A percentile compares a stretch with the other conserved stretches of the same genome.
These are phyloP conservation scores for Macrolepiota fuliginosa DNA, from an alignment of 768 basidiomycete species.

Conservation along the genomic window DNA sequence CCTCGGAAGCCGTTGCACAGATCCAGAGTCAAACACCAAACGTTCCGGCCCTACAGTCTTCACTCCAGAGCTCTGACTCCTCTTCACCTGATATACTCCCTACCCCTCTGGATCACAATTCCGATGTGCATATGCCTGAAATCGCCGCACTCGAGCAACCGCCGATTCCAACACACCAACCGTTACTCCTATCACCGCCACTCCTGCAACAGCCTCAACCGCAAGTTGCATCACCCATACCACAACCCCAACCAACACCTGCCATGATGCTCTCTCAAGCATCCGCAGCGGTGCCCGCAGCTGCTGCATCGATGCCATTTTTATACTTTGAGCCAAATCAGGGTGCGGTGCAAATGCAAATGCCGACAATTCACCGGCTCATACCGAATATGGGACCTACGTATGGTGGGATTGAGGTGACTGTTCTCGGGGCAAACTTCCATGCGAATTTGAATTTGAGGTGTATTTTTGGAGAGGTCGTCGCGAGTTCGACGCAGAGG, in stretches of 20 bases:
- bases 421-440: constrained; percentile 90
- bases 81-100: constrained; percentile 45
- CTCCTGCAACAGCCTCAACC: constrained; percentile 25
- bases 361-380: constrained; percentile 79
- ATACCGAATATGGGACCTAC: constrained; percentile 86
- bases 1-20: constrained; percentile 23
- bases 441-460: constrained; percentile 66
- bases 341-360: constrained; percentile 42
- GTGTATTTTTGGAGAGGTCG: constrained; percentile 82
- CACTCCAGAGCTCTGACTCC: constrained; percentile 41
- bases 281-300: constrained; percentile 19
- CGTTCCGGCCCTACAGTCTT: constrained; percentile 33
- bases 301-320: constrained; percentile 37
- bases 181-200: constrained; percentile 15
- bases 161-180: constrained; percentile 10
- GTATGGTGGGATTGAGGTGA: constrained; percentile 92
- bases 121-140: constrained; percentile 38
- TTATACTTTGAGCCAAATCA: constrained; percentile 60
- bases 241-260: constrained; percentile 19
- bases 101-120: constrained; percentile 41
- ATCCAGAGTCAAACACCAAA: constrained; percentile 15
- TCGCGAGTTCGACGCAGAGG: constrained; percentile 80
- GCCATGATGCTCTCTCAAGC: constrained; percentile 25
- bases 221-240: constrained; percentile 20
- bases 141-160: constrained; percentile 19